Conservation (phyloP, 139 green algal species). For the Chlamydomonas schloesseri region DNA sequence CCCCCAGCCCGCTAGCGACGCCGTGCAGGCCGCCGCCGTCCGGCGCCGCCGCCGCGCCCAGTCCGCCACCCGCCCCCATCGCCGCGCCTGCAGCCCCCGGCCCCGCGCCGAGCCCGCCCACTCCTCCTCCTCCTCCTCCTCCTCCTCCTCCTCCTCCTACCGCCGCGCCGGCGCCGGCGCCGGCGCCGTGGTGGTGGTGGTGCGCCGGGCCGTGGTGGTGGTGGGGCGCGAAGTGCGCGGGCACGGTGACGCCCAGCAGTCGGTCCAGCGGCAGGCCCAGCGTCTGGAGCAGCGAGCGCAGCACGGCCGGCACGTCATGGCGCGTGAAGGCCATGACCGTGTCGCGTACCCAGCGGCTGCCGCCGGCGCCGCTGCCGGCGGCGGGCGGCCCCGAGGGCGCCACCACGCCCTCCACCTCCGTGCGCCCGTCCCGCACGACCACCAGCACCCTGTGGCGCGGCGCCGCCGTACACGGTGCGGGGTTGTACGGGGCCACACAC, state of each 20-base stretch:
- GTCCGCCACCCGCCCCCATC: no score
- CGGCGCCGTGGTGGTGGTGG: neutral
- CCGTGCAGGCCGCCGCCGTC: no score
- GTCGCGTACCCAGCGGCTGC: constrained; percentile 45
- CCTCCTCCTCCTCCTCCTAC: no score
- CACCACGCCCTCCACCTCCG: constrained; percentile 32
- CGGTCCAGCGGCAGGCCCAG: neutral
- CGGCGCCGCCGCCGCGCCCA: no score
- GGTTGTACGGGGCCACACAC: no score
- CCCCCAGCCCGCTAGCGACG: no score
- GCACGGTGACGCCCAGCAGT: neutral
- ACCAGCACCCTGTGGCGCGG: constrained; percentile 17
- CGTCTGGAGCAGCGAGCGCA: constrained; percentile 14
- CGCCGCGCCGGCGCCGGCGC: no score
- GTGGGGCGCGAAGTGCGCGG: neutral
- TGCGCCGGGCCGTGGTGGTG: neutral
- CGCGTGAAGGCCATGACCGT: constrained; percentile 28
- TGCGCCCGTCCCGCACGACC: constrained; percentile 7
- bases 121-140: no score
- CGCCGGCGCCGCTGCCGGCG: constrained; percentile 25
- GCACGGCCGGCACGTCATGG: constrained; percentile 35
- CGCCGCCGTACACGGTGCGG: no score
- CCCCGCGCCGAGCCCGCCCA: no score
- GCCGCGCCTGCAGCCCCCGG: no score
- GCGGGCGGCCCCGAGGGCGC: neutral